phyloP scores from a whole-genome alignment of 2,329 filamentous ascomycete genomes.

The Trichoderma sp. region DNA sequence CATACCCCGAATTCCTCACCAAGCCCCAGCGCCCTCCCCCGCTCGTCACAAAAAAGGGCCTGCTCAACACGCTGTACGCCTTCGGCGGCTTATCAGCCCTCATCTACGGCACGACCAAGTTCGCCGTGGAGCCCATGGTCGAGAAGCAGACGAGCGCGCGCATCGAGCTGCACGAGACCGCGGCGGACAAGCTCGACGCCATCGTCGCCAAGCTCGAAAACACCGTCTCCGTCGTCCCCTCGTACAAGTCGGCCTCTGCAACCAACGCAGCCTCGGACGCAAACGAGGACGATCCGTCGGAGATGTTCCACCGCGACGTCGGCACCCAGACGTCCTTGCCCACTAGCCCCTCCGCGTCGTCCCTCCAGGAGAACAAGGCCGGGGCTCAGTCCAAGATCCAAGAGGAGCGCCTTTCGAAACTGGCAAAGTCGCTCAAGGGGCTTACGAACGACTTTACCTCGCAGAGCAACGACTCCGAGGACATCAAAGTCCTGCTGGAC shows the following conservation, averaged over 20 bases:
- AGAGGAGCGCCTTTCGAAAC: slow-evolving; percentile 45
- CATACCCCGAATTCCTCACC: slow-evolving; percentile 70
- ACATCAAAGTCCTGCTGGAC: slow-evolving; percentile 56
- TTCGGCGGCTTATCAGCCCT: slow-evolving; percentile 61
- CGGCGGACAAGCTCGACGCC: slow-evolving; percentile 49
- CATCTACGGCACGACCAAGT: slow-evolving; percentile 71
- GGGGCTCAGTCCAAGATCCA: slow-evolving; percentile 45
- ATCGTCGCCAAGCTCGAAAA: slow-evolving; percentile 56
- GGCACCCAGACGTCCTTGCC: slow-evolving; percentile 71
- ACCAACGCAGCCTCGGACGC: slow-evolving; percentile 39
- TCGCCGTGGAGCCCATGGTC: slow-evolving; percentile 66
- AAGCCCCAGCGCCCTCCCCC: slow-evolving; percentile 59
- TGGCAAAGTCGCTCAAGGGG: slow-evolving; percentile 48
- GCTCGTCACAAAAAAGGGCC: slow-evolving; percentile 61
- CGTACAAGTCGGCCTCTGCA: slow-evolving; percentile 31
- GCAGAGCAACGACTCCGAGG: slow-evolving; percentile 53
- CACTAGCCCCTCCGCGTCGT: slow-evolving; percentile 30
- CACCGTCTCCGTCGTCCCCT: slow-evolving; percentile 64
- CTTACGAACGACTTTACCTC: slow-evolving; percentile 49
- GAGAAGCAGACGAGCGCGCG: slow-evolving; percentile 55
- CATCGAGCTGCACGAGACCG: slow-evolving; percentile 54
- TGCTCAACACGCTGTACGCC: slow-evolving; percentile 62
- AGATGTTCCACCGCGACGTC: slow-evolving; percentile 80
- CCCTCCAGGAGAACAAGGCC: slow-evolving; percentile 22
- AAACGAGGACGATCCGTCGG: slow-evolving; percentile 66